Base-by-base conservation (phyloP, 352 stramenopile genomes). In the Globisporangium orthogonon region DNA sequence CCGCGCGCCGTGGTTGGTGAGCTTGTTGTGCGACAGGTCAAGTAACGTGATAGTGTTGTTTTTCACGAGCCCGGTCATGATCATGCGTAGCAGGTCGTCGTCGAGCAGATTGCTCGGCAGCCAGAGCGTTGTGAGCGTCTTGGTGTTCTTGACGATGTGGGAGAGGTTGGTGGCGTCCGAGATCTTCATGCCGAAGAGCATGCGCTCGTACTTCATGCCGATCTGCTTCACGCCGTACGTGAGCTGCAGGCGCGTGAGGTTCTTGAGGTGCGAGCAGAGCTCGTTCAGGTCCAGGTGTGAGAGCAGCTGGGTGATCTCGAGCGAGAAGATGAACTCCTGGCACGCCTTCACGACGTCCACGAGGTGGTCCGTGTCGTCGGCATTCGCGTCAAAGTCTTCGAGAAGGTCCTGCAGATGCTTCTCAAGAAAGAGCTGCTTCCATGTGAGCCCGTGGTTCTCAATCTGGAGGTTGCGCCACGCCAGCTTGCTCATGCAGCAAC, bases 111-210 rank as follows among this genome's bases (percentile, higher is more conserved):
- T 97, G 58, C 86, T 84, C 43, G 78, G 74, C 9, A 98, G 65
- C 63, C 80, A 81, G 2, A 98, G 65, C n/a, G 86, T 89, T 30
- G 91, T 97, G n/a, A 98, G 69, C 31, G 78, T 94, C 44, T 69
- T 78, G 7, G 87, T 88, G 30, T 70, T 60, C 62, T 96, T 94
- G 39, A 97, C 78, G 35, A 85, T 76, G 49, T 96, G 89, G 10
- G 89, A 92, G 4, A 98, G 67, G 43, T 81, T 95, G 7, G 78
- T 95, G 0, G 91, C 90, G 62, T 98, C 91, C 4, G 83, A 96
- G 49, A 98, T 97, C 65, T 97, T 97, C 91, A 98, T 98, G 7
- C 93, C 93, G 55, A 98, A 97, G 13, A 98, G 67, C 75, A 96
- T 94, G 9, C 92, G 86, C 55, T 98, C 90, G 62, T 97, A 98